phyloP scores from a whole-genome alignment of 352 stramenopile genomes.

The Pythium guiyangense region DNA sequence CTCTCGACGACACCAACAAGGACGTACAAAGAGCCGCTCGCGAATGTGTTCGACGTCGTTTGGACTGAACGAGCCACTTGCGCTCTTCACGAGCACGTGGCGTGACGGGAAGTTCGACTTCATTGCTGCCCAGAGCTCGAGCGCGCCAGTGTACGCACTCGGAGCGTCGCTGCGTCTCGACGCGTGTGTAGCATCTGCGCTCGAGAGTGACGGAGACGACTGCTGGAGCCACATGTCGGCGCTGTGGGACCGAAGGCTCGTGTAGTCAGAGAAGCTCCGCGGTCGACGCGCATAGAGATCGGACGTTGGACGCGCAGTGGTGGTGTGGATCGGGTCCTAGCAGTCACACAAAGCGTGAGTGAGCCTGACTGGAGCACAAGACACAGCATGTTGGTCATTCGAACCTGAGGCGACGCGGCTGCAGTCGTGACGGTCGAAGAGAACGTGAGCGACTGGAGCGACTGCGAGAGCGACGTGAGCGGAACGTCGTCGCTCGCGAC shows the following conservation, averaged over 20 bases:
- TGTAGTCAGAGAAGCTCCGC: constrained; percentile 71
- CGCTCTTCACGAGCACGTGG: constrained; percentile 60
- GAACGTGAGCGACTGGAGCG: constrained; percentile 45
- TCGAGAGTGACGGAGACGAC: background rate
- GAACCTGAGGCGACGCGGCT: background rate
- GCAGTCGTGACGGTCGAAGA: background rate
- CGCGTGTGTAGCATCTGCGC: background rate
- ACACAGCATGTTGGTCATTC: no score
- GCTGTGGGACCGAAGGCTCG: constrained; percentile 25
- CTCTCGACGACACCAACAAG: no score
- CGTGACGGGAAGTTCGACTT: constrained; percentile 54
- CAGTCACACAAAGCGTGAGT: no score
- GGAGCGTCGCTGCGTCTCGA: no score
- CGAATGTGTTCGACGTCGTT: constrained; percentile 36
- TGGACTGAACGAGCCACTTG: constrained; percentile 23
- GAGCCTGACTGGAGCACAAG: no score
- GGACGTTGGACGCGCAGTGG: background rate
- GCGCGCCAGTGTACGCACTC: background rate
- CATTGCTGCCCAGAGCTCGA: constrained; percentile 52
- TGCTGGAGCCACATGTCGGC: constrained; percentile 8
- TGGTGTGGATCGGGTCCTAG: no score
- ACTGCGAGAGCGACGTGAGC: constrained; percentile 32
- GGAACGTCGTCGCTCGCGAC: constrained; percentile 27
- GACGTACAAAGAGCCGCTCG: constrained; percentile 52
- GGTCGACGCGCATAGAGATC: constrained; percentile 22